These are phyloP conservation scores for Dimocarpus longan DNA, from an alignment of 345 rosid species.

Conservation along the genomic window DNA sequence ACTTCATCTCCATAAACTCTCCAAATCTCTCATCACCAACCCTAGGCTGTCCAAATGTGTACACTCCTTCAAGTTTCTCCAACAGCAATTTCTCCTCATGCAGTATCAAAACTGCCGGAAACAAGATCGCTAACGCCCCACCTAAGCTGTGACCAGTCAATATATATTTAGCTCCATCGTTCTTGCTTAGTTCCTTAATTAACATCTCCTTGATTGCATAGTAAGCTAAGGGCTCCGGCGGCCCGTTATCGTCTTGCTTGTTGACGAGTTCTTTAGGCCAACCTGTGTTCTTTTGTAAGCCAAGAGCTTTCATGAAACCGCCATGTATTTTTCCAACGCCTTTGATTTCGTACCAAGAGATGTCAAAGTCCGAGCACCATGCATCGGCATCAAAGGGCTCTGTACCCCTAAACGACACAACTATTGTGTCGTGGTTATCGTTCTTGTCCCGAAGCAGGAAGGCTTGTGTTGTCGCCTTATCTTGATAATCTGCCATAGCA, in stretches of 20 bases:
- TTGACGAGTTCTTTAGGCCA: conserved; percentile 50
- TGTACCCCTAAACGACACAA: conserved; percentile 72
- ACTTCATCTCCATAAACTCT: conserved; percentile 48
- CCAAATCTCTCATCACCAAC: conserved; percentile 73
- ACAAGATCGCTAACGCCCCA: conserved; percentile 75
- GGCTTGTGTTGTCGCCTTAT: conserved; percentile 61
- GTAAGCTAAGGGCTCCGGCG: conserved; percentile 46
- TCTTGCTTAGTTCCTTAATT: conserved; percentile 32
- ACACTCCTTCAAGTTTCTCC: conserved; percentile 59
- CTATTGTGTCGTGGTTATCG: conserved; percentile 41
- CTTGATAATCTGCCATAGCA: conserved; percentile 49
- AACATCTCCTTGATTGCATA: conserved; percentile 57
- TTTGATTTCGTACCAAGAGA: conserved; percentile 71
- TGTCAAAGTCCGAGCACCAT: conserved; percentile 72
- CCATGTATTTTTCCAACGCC: conserved; percentile 69
- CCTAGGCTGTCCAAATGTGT: conserved; percentile 79
- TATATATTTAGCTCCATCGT: conserved; percentile 40
- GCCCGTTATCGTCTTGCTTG: conserved; percentile 17
- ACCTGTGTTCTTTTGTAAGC: conserved; percentile 56
- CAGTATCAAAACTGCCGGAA: conserved; percentile 48
- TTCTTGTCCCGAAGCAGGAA: conserved; percentile 46
- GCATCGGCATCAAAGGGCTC: conserved; percentile 64
- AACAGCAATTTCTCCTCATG: conserved; percentile 58
- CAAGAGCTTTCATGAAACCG: conserved; percentile 83
- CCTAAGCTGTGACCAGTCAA: conserved; percentile 80